Base-by-base conservation (phyloP, 306 rosid genomes). In the Pyrus communis region DNA sequence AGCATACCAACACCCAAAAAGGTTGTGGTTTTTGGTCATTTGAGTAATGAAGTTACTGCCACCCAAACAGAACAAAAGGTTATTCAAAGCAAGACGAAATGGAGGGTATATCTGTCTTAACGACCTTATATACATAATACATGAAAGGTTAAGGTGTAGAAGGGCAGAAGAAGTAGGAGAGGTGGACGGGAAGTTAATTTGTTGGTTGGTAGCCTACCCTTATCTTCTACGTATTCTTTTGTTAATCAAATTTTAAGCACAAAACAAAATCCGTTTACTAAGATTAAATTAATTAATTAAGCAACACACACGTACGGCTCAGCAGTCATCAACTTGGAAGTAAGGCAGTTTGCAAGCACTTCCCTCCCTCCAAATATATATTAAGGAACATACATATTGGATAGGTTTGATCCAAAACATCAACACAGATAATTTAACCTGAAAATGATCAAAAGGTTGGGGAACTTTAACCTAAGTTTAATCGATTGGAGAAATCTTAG, bases 131-230 rank as follows among this genome's bases (percentile, higher is more conserved):
- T 17, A 8, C 3, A 43, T 54, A 43, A 46, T 35, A 6, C 9
- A 35, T 35, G 40, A 35, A 35, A 35, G 40, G 40, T 6, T 35
- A 38, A 75, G 78, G 77, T 79, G 54, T 73, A 11, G 31, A 78
- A 75, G 71, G 77, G 67, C 54, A 72, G 76, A 38, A 51, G 84
- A 38, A 51, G 81, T 76, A 52, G 84, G 79, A 87, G 79, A 79
- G 84, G 70, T 88, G 80, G 86, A 83, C 74, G 84, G 83, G 91
- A 81, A 81, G 85, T 77, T 79, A 80, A 71, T 87, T 55, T 82
- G 82, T 43, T 68, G 78, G 88, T 91, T 83, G 92, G 91, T 86
- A 89, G 86, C 97, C 91, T 83, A 86, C 89, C 73, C 89, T 85
- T 80, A 80, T 86, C 80, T 64, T 40, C 61, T 71, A 81, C 71